Percentiles rank a stretch among this genome's conserved stretches.
Evolutionary conservation across 768 basidiomycete species (phyloP).

Genomic region (Cubamyces lactineus): DNA sequence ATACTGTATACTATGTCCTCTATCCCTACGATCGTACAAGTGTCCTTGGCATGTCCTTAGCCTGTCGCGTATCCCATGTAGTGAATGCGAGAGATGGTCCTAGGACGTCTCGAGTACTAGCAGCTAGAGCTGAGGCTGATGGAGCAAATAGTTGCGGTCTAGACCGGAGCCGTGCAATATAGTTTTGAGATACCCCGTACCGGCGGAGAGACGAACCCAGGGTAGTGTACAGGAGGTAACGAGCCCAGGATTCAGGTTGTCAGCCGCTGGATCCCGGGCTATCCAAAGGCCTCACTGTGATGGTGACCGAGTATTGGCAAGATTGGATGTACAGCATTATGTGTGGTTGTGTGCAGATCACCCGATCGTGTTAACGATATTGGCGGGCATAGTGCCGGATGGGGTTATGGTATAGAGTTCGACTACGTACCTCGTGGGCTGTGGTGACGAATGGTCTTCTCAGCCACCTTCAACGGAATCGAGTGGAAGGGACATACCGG

Average conservation of each 20-base stretch:
- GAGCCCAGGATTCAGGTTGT: background rate
- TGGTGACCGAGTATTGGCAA: conserved; percentile 1
- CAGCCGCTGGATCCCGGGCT: background rate
- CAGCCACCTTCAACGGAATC: too few species aligned
- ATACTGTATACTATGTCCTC: too few species aligned
- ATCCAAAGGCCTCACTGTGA: conserved; percentile 5
- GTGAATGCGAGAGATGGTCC: too few species aligned
- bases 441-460: too few species aligned
- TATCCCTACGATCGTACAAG: too few species aligned
- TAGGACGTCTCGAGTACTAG: too few species aligned
- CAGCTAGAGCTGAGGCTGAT: too few species aligned
- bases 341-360: background rate
- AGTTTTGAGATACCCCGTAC: background rate
- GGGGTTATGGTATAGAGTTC: background rate
- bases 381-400: background rate
- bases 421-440: background rate
- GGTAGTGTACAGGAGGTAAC: background rate
- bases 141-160: background rate
- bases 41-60: too few species aligned
- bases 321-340: background rate
- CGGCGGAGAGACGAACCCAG: background rate
- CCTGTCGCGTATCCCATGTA: too few species aligned
- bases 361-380: conserved; percentile 3
- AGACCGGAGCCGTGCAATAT: background rate
- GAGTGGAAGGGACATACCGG: too few species aligned